Conservation (phyloP, 768 basidiomycete genomes). For the Boletales sp. region DNA sequence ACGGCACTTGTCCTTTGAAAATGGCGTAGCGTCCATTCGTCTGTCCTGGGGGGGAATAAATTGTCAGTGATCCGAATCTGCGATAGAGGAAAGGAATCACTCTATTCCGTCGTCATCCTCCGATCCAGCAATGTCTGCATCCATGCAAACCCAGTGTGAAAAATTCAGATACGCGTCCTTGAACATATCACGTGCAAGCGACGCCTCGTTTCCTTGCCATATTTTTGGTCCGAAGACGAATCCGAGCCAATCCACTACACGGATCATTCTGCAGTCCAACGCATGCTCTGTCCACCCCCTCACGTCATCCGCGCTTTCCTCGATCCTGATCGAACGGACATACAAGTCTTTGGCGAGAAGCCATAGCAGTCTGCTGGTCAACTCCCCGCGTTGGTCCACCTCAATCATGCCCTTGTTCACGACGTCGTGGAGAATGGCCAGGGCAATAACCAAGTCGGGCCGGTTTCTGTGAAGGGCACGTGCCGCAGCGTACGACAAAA, state of each 20-base stretch:
- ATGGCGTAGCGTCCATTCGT: slow-evolving; percentile 8
- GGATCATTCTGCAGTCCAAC: slow-evolving; percentile 4
- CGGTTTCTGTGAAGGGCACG: neutral
- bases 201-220: neutral
- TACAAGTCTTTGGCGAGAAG: neutral
- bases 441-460: neutral
- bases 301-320: neutral
- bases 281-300: neutral
- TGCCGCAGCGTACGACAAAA: slow-evolving; percentile 7
- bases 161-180: neutral
- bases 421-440: neutral
- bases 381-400: neutral
- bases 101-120: neutral
- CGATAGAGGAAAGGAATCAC: neutral
- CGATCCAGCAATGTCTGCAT: neutral
- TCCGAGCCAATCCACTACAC: slow-evolving; percentile 1
- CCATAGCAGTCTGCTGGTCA: neutral
- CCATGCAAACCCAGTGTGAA: neutral
- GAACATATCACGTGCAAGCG: neutral
- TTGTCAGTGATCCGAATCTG: no score
- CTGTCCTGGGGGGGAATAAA: neutral
- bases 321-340: neutral
- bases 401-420: slow-evolving; percentile 3
- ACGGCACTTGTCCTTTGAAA: slow-evolving; percentile 10
- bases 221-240: neutral